phyloP scores from a whole-genome alignment of 441 rosid genomes.

The Populus hybrid region DNA sequence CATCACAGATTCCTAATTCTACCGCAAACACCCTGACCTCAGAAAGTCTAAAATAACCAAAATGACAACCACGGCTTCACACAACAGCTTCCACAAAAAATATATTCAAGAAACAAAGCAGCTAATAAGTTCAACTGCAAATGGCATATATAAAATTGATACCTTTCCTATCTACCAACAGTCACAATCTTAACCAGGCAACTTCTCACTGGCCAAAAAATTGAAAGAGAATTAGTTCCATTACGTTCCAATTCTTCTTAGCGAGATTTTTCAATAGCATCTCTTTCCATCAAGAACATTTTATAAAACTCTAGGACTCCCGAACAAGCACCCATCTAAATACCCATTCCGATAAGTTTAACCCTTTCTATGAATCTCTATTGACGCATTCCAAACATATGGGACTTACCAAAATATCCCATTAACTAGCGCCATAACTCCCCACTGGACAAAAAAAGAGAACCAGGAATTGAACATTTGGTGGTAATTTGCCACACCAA shows the following conservation, averaged over 20 bases:
- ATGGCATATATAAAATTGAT: background rate
- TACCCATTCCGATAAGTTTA: background rate
- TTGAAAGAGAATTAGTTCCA: background rate
- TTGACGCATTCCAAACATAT: too few species aligned
- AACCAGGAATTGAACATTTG: background rate
- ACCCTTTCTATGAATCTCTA: background rate
- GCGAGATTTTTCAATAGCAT: background rate
- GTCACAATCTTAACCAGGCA: background rate
- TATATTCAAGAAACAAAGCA: background rate
- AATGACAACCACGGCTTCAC: background rate
- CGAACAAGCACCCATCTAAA: too few species aligned
- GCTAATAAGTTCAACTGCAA: background rate
- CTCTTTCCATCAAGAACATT: background rate
- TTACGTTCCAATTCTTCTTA: background rate
- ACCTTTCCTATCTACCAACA: background rate
- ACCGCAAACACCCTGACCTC: background rate
- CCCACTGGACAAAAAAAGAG: background rate
- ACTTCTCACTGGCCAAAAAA: background rate
- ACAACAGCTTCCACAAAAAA: background rate
- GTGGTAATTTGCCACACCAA: background rate
- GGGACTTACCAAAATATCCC: background rate
- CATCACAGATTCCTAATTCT: background rate
- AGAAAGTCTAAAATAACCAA: background rate
- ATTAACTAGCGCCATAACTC: background rate
- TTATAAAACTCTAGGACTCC: background rate